Evolutionary conservation across 169 alveolate genomes (phyloP).

Genomic region (Theileria annulata): DNA sequence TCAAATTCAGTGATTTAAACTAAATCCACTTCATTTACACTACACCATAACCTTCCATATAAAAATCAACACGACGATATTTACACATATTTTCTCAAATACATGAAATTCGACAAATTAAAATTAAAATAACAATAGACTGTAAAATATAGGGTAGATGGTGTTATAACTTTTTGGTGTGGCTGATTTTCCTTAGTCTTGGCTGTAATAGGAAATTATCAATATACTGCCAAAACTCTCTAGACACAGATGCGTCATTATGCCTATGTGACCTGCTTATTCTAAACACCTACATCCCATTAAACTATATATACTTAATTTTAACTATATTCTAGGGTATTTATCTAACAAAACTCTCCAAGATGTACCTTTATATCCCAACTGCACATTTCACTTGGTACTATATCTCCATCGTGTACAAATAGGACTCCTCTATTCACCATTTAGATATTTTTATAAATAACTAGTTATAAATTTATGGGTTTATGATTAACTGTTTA

Average conservation of each 20-base stretch:
- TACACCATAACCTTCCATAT: not conserved
- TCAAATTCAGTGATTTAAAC: not conserved
- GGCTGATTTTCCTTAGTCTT: slow-evolving; percentile 44
- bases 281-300: slow-evolving; percentile 45
- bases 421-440: slow-evolving; percentile 53
- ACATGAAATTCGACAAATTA: too few species aligned
- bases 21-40: not conserved
- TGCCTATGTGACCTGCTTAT: slow-evolving; percentile 63
- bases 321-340: not conserved
- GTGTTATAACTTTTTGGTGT: slow-evolving; percentile 30
- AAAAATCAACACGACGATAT: not conserved
- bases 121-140: too few species aligned
- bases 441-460: not conserved
- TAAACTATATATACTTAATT: not conserved
- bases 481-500: not conserved
- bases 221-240: slow-evolving; percentile 66
- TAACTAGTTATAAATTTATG: not conserved
- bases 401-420: slow-evolving; percentile 53
- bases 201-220: slow-evolving; percentile 64
- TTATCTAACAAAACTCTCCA: not conserved
- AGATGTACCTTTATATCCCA: slow-evolving; percentile 63
- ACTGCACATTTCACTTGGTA: slow-evolving; percentile 59
- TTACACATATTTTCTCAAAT: not conserved
- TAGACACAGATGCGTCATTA: slow-evolving; percentile 63
- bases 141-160: too few species aligned